Conservation (phyloP, 192 early-diverging fungal species). For the Helicostylum pulchrum region DNA sequence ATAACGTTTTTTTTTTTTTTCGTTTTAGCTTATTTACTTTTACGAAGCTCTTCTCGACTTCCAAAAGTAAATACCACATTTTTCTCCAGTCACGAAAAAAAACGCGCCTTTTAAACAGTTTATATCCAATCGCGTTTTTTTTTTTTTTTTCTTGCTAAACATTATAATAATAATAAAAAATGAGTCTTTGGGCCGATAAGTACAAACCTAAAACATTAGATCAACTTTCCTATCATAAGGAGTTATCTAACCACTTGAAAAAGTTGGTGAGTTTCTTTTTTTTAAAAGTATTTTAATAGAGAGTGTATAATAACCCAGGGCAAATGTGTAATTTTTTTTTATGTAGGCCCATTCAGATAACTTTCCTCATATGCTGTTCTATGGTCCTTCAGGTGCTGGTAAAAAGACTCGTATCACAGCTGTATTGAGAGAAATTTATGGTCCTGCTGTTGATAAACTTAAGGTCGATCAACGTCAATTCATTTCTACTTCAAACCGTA, state of each 20-base stretch:
- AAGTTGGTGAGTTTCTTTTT: slow-evolving; percentile 55
- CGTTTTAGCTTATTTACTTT: not conserved
- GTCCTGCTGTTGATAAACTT: slow-evolving; percentile 88
- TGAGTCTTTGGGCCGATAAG: slow-evolving; percentile 92
- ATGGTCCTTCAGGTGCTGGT: slow-evolving; percentile 94
- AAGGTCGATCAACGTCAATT: slow-evolving; percentile 88
- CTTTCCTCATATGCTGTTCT: slow-evolving; percentile 93
- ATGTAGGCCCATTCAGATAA: slow-evolving; percentile 63
- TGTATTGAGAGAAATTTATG: slow-evolving; percentile 84
- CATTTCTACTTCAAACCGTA: slow-evolving; percentile 78
- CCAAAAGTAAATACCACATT: too few relatives aligned
- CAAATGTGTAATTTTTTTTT: not conserved
- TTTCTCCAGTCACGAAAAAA: too few relatives aligned
- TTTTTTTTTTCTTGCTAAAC: not conserved
- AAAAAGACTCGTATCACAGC: slow-evolving; percentile 94
- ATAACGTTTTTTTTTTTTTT: not conserved
- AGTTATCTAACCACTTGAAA: slow-evolving; percentile 70
- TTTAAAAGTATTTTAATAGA: not conserved
- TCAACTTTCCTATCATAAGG: slow-evolving; percentile 78
- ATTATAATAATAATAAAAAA: slow-evolving; percentile 16
- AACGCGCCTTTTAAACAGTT: not conserved
- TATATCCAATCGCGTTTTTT: not conserved
- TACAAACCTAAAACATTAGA: slow-evolving; percentile 83
- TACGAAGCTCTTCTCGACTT: too few relatives aligned
- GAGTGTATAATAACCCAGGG: not conserved